Conservation (phyloP, 148 eudicot genomes). For the Amaranthus palmeri region DNA sequence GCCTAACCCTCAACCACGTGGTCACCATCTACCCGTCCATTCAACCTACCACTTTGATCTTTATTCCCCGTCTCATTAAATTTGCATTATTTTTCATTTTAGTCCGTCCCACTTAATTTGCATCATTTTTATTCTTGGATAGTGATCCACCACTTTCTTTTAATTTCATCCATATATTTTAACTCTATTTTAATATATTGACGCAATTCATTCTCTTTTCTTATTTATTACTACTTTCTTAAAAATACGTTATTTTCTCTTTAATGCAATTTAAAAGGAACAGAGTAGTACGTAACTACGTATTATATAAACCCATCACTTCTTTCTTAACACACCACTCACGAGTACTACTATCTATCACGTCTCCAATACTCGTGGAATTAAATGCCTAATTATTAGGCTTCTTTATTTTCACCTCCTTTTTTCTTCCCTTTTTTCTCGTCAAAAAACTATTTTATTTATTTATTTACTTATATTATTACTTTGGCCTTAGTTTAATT, state of each 20-base stretch:
- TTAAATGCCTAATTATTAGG: background rate
- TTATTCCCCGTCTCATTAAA: too few species aligned
- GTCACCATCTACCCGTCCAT: conserved; percentile 21
- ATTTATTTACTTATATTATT: background rate
- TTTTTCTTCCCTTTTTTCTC: background rate
- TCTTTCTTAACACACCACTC: background rate
- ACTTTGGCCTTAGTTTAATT: background rate
- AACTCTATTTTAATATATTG: too few species aligned
- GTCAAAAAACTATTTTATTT: background rate
- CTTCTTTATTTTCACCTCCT: background rate
- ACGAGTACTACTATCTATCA: background rate
- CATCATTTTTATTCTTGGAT: too few species aligned
- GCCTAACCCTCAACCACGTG: conserved; percentile 14
- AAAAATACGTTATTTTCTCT: too few species aligned
- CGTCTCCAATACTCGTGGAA: background rate
- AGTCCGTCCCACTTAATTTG: too few species aligned
- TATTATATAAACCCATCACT: too few species aligned
- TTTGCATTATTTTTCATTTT: too few species aligned
- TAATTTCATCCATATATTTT: conserved; percentile 12
- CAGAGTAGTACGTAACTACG: too few species aligned
- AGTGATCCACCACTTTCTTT: too few species aligned
- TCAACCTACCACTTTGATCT: conserved; percentile 22
- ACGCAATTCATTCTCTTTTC: too few species aligned
- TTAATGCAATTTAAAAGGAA: too few species aligned
- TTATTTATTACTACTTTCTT: too few species aligned